Conservation (phyloP, 306 rosid genomes). For the Prunus padus region DNA sequence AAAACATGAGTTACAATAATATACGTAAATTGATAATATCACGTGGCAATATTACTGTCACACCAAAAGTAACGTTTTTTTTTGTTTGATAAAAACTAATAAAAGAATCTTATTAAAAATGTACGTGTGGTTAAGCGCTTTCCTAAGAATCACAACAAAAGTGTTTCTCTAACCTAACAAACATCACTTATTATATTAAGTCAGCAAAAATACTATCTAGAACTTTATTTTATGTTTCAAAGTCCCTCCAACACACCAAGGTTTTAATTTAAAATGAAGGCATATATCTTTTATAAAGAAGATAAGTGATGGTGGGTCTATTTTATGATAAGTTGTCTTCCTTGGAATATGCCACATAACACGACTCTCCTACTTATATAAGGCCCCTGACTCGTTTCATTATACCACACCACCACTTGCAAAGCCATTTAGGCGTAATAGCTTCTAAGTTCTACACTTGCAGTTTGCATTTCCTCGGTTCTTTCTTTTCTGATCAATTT, state of each 20-base stretch:
- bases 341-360: slow-evolving; percentile 4
- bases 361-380: background rate
- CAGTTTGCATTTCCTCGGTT: background rate
- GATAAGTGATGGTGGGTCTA: slow-evolving; percentile 1
- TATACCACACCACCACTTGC: background rate
- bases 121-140: background rate
- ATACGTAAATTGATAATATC: too few relatives aligned
- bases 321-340: background rate
- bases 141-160: background rate
- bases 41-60: too few relatives aligned
- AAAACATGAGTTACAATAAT: too few relatives aligned
- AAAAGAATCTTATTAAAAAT: too few relatives aligned
- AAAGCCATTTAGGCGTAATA: background rate
- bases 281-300: too few relatives aligned
- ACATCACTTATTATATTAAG: background rate
- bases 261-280: background rate
- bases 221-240: background rate
- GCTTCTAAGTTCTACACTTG: background rate
- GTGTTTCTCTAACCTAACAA: background rate
- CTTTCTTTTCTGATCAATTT: background rate
- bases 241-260: background rate
- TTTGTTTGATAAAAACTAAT: too few relatives aligned
- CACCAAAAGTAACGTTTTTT: too few relatives aligned
- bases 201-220: background rate
- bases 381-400: background rate